These are phyloP conservation scores for Moniliella sp. DNA, from an alignment of 1,284 basidiomycete genomes.

Conservation along the genomic window DNA sequence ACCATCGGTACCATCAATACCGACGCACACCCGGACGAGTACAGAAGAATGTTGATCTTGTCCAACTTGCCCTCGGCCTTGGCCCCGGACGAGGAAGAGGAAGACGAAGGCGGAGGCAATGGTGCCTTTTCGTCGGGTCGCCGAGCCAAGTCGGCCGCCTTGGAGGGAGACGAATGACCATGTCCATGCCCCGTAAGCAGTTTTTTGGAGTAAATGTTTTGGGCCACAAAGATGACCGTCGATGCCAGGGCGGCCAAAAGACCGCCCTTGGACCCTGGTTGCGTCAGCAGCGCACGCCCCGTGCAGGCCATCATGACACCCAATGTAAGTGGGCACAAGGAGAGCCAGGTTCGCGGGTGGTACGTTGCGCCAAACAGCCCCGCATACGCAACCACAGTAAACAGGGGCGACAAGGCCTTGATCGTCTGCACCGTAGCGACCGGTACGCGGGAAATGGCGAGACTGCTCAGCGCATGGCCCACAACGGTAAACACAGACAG, in stretches of 20 bases:
- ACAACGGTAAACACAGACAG: slow-evolving; percentile 79
- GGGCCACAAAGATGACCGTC: slow-evolving; percentile 82
- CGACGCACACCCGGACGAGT: background rate
- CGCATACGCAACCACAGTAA: slow-evolving; percentile 84
- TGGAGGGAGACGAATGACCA: no score
- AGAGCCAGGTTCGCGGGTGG: slow-evolving; percentile 67
- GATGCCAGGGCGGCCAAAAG: slow-evolving; percentile 28
- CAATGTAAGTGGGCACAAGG: slow-evolving; percentile 73
- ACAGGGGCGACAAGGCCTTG: slow-evolving; percentile 92
- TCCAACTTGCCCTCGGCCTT: no score
- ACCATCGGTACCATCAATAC: no score
- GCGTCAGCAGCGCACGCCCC: slow-evolving; percentile 57
- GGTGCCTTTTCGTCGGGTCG: slow-evolving; percentile 35
- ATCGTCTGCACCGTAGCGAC: slow-evolving; percentile 97
- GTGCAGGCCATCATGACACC: slow-evolving; percentile 96
- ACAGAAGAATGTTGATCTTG: slow-evolving; percentile 79
- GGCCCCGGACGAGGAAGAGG: no score
- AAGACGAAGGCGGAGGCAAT: no score
- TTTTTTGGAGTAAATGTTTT: slow-evolving; percentile 98
- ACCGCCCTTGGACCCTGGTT: no score
- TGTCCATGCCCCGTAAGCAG: slow-evolving; percentile 48
- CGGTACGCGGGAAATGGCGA: slow-evolving; percentile 83
- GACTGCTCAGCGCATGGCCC: slow-evolving; percentile 89
- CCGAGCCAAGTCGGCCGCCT: slow-evolving; percentile 9
- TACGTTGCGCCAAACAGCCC: slow-evolving; percentile 79